These are phyloP conservation scores for Halenospora varia DNA, from an alignment of 495 filamentous ascomycete species.

Conservation along the genomic window DNA sequence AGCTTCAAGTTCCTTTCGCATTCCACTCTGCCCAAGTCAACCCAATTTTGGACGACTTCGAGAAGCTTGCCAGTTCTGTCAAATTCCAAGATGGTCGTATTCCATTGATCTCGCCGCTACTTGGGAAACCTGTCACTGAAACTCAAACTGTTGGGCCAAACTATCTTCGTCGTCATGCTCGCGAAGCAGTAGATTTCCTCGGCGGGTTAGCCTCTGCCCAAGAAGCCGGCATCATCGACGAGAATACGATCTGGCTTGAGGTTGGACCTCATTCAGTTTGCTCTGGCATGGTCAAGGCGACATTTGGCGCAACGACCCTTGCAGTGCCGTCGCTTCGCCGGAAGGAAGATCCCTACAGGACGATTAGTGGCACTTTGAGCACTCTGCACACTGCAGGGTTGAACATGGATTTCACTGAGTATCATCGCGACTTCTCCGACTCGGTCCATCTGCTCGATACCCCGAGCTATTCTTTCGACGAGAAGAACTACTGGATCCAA, in stretches of 20 bases:
- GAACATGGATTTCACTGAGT: conserved; percentile 73
- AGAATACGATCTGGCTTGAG: conserved; percentile 59
- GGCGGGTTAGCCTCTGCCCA: conserved; percentile 56
- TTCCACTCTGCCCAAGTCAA: conserved; percentile 82
- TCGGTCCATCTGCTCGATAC: conserved; percentile 60
- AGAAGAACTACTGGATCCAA: conserved; percentile 80
- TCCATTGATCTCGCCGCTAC: conserved; percentile 69
- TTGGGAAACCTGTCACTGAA: conserved; percentile 54
- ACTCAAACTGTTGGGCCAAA: conserved; percentile 47
- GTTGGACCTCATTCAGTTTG: conserved; percentile 69
- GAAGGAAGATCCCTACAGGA: conserved; percentile 59
- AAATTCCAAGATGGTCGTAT: conserved; percentile 55
- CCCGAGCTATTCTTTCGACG: conserved; percentile 72
- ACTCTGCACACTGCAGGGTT: conserved; percentile 61
- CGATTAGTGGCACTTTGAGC: conserved; percentile 53
- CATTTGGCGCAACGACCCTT: conserved; percentile 50
- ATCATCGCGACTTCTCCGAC: conserved; percentile 64
- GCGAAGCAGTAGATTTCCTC: conserved; percentile 72
- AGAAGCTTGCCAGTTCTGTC: conserved; percentile 52
- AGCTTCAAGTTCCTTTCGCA: conserved; percentile 70
- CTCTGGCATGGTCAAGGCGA: conserved; percentile 64
- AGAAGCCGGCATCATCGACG: conserved; percentile 41
- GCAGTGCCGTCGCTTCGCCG: conserved; percentile 54
- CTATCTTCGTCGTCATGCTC: conserved; percentile 65
- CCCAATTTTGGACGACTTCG: conserved; percentile 66